Percentiles rank a stretch among this genome's conserved stretches.
phyloP scores from a whole-genome alignment of 1,284 basidiomycete species.

The Cryptococcus floricola region DNA sequence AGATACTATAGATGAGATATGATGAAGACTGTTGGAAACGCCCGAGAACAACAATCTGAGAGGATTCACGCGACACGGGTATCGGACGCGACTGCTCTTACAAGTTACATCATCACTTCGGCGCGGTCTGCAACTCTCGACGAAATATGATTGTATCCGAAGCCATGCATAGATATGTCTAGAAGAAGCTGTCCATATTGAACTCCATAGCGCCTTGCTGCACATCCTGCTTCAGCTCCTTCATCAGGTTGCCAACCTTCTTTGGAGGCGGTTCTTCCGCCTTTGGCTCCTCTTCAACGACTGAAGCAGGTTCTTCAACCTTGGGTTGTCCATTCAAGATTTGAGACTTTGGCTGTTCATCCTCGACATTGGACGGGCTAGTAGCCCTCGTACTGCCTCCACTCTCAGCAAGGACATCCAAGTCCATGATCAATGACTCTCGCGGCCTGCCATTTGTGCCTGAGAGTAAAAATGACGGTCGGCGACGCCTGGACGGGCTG shows the following conservation, averaged over 20 bases:
- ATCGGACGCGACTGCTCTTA: too few relatives aligned
- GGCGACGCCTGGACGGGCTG: conserved; percentile 34
- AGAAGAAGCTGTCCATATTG: conserved; percentile 49
- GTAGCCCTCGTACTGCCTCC: conserved; percentile 9
- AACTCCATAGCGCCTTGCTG: conserved; percentile 49
- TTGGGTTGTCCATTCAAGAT: conserved; percentile 1
- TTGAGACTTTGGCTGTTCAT: not conserved
- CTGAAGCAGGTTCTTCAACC: conserved; percentile 21
- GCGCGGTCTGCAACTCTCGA: too few relatives aligned
- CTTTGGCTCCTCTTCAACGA: conserved; percentile 37
- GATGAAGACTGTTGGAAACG: not conserved
- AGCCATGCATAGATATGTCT: not conserved
- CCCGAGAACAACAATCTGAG: too few relatives aligned
- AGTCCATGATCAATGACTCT: conserved; percentile 59
- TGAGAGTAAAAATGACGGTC: conserved; percentile 57
- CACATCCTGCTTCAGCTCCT: conserved; percentile 44
- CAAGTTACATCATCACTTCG: too few relatives aligned
- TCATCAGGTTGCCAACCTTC: conserved; percentile 71
- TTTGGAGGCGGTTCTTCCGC: conserved; percentile 52
- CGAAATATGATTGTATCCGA: not conserved
- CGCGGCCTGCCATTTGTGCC: conserved; percentile 56
- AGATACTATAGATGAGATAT: not conserved
- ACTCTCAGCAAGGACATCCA: conserved; percentile 61
- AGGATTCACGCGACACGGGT: too few relatives aligned
- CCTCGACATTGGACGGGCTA: not conserved